Base-by-base conservation (phyloP, 169 alveolate species). In the Neospora caninum region DNA sequence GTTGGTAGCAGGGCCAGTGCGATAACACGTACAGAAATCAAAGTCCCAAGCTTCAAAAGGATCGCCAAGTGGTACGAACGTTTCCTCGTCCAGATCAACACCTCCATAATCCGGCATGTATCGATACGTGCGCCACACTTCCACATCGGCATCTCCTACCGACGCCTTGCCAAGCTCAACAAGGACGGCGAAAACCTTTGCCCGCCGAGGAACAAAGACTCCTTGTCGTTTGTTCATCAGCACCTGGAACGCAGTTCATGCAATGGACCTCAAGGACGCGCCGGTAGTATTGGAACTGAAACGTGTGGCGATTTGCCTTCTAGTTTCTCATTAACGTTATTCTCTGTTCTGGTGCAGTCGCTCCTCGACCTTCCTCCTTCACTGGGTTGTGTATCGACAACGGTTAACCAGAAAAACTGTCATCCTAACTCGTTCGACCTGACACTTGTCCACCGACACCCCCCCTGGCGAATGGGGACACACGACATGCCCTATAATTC, bases 1-100 rank as follows among this genome's bases (percentile, higher is more conserved):
- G 22, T 7, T 49, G 58, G 22, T 49, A 49, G 58, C 58, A 49
- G 58, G 58, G 22, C 22, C 4, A 49, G 4, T 4, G 4, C 22
- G 73, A 1, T 0, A 82, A 13, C n/a, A 82, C 89, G 58, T 82
- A 82, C 89, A 18, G 39, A 82, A 49, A 31, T 82, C 89, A 31
- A 82, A 82, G 9, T 82, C 89, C 89, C 89, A 82, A 22, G 67
- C 89, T 38, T 41, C 67, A 41, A 82, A 82, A 42, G 89, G 89
- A 36, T 36, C 89, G 25, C 89, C 10, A 9, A 82, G 89, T 18
- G 34, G 89, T 42, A 27, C 39, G 67, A 38, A 82, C 89, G 89
- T 41, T 31, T 82, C 89, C 67, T 82, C 89, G 64, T 82, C 89
- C 39, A 82, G 67, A 36, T 82, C 67, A 82, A 82, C 41, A 39